Base-by-base conservation (phyloP, 1,139 yeast species). In the Candida sojae region DNA sequence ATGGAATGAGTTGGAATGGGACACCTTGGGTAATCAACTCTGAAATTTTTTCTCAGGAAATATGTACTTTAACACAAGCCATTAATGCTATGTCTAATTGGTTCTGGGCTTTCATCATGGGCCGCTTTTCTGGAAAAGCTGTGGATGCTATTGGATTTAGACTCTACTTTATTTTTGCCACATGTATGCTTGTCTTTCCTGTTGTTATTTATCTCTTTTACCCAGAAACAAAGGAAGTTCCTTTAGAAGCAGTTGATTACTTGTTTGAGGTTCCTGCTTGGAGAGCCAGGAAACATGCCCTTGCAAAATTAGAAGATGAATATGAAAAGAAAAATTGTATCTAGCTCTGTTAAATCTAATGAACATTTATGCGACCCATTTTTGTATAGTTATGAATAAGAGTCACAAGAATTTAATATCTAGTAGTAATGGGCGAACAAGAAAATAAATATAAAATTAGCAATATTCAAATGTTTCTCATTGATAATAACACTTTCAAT, bases 91-190 rank as follows among this genome's bases (percentile, higher is more conserved):
- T 77, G 5, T 64, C 73, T 34, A 73, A 75, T 48, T 77, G 81
- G 81, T 70, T 75, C 51, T 74, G 79, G 73, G 79, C 79, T 1
- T 77, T 77, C 55, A 67, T 76, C 43, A 71, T 75, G 68, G 79
- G 80, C 3, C 61, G 79, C 46, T 73, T 68, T 54, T 70, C 79
- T 3, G 73, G 77, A 25, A 62, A 74, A 48, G 77, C 78, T 63
- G 67, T 76, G 35, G 60, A 63, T 13, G 58, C 66, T 4, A 73
- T 75, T 65, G 67, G 69, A 1, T 76, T 70, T 54, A 79, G 78
- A n/a, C 62, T 73, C 26, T 76, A 73, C 57, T 68, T 76, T 51
- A 64, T 77, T 48, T 77, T 77, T 56, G 80, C 77, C 1, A 53
- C 64, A 5, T 60, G 71, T 49, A 66, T 75, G 50, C 36, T 65